Evolutionary conservation across 139 green algal genomes (phyloP).

Genomic region (Picochlorum costavermella): DNA sequence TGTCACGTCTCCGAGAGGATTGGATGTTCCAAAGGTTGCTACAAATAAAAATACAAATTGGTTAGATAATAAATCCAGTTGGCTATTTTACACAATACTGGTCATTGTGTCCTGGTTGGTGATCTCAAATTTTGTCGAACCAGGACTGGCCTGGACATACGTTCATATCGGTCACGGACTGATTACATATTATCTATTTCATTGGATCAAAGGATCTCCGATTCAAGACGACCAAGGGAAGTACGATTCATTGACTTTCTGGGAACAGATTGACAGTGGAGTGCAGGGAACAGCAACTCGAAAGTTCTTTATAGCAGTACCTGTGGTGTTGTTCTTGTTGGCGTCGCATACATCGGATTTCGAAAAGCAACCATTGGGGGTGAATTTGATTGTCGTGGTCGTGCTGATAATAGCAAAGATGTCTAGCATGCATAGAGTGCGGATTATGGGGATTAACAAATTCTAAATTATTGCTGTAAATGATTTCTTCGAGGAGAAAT

Average conservation of each 20-base stretch:
- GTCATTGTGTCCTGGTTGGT: slow-evolving; percentile 64
- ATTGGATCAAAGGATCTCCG: slow-evolving; percentile 79
- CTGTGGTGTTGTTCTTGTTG: slow-evolving; percentile 73
- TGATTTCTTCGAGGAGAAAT: background rate
- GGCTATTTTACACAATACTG: slow-evolving; percentile 68
- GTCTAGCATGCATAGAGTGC: slow-evolving; percentile 73
- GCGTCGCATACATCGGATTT: slow-evolving; percentile 79
- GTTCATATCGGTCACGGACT: slow-evolving; percentile 72
- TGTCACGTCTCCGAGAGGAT: slow-evolving; percentile 1
- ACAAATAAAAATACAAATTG: slow-evolving; percentile 35
- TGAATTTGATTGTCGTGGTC: slow-evolving; percentile 75
- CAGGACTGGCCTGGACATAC: slow-evolving; percentile 81
- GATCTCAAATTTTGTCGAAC: slow-evolving; percentile 47
- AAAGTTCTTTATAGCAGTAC: slow-evolving; percentile 82
- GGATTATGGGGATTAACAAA: slow-evolving; percentile 70
- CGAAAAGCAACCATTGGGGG: slow-evolving; percentile 64
- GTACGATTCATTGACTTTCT: slow-evolving; percentile 82
- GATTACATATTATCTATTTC: slow-evolving; percentile 76
- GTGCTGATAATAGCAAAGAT: slow-evolving; percentile 78
- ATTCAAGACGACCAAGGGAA: slow-evolving; percentile 66
- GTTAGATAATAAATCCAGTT: slow-evolving; percentile 38
- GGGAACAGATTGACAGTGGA: slow-evolving; percentile 71
- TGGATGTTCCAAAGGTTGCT: background rate
- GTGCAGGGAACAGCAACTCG: slow-evolving; percentile 66
- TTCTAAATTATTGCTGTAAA: slow-evolving; percentile 28